These are phyloP conservation scores for Microcyclospora tardicrescens DNA, from an alignment of 2,329 filamentous ascomycete genomes.

Conservation along the genomic window DNA sequence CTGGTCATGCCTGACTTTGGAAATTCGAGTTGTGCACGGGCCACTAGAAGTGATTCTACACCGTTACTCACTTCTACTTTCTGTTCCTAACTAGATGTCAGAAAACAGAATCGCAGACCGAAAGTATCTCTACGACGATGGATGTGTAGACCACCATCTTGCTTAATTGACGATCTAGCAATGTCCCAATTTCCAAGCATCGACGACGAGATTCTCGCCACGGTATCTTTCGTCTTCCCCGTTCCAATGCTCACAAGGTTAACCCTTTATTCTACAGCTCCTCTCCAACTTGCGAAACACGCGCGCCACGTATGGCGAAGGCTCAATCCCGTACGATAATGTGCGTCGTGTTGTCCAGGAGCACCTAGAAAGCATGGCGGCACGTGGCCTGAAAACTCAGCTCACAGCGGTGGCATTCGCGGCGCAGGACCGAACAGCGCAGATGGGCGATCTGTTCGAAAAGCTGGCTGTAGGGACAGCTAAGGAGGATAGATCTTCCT, in stretches of 20 bases:
- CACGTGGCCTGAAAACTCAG: conserved; percentile 12
- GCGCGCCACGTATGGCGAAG: conserved; percentile 22
- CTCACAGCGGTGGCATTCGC: no score
- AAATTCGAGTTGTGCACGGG: background rate
- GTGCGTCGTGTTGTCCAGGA: conserved; percentile 20
- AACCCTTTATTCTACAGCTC: conserved; percentile 14
- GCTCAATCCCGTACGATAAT: conserved; percentile 18
- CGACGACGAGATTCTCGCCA: conserved; percentile 18
- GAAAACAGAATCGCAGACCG: no score
- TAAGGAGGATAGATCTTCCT: no score
- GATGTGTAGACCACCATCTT: background rate
- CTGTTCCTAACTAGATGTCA: no score
- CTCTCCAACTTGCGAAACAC: conserved; percentile 25
- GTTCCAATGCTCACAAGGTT: background rate
- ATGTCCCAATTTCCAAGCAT: background rate
- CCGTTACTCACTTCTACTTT: background rate
- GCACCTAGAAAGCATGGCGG: conserved; percentile 20
- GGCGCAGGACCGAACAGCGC: no score
- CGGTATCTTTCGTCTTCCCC: conserved; percentile 5
- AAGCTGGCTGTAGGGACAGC: no score
- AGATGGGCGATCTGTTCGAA: no score
- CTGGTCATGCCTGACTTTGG: no score
- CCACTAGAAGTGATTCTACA: background rate
- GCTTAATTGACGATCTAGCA: no score
- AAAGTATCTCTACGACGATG: background rate